These are phyloP conservation scores for Melocanna baccifera DNA, from an alignment of 176 grass and related monocot species.

Conservation along the genomic window DNA sequence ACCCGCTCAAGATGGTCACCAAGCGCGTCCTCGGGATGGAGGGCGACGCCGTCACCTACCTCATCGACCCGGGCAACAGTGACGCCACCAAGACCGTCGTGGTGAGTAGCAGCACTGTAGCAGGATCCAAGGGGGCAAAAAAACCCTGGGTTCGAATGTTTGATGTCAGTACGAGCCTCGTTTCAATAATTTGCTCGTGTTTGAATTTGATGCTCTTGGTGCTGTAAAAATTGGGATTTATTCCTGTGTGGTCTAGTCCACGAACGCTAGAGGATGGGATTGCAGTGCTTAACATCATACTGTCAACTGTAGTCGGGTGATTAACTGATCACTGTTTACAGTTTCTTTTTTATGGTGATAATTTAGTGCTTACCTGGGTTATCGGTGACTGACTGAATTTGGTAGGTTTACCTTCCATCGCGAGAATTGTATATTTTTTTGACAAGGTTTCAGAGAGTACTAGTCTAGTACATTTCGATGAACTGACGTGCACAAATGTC, in stretches of 20 bases:
- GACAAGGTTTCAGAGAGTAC: background rate
- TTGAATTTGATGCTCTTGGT: background rate
- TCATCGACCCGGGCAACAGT: constrained; percentile 46
- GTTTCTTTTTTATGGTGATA: background rate
- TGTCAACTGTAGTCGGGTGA: background rate
- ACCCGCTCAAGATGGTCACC: constrained; percentile 55
- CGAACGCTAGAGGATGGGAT: background rate
- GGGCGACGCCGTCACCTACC: constrained; percentile 66
- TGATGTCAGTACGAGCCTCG: background rate
- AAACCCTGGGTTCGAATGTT: background rate
- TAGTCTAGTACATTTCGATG: background rate
- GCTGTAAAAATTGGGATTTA: background rate
- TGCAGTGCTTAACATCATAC: background rate
- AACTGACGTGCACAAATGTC: background rate
- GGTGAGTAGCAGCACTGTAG: constrained; percentile 28
- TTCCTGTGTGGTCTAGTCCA: background rate
- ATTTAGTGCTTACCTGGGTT: background rate
- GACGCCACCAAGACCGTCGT: constrained; percentile 53
- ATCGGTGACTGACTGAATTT: background rate
- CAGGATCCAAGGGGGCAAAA: background rate
- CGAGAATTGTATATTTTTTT: background rate
- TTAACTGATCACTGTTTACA: background rate
- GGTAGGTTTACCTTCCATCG: background rate
- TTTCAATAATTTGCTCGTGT: background rate
- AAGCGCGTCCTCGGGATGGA: constrained; percentile 69